Base-by-base conservation (phyloP, 2,329 filamentous ascomycete species). In the Penicillium digitatum region DNA sequence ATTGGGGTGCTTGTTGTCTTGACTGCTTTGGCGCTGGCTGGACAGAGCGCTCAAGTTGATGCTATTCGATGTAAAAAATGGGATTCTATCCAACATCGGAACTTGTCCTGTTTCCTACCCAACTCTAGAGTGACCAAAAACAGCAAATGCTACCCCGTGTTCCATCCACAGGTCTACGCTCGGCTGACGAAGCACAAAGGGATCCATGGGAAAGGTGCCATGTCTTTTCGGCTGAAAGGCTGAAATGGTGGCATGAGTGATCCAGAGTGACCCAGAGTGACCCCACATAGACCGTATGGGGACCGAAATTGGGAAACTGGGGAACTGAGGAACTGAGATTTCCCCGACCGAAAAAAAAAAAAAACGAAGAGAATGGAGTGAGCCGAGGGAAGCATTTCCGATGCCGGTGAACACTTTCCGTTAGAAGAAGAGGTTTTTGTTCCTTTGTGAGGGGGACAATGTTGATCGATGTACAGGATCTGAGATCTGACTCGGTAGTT, bases 291-390 rank as follows among this genome's bases (percentile, higher is more conserved):
- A 32, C 42, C 20, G 27, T 34, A 27, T 16, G 27, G 32, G 27
- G 20, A 46, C 50, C 43, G 50, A 48, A 31, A 9, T 26, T n/a
- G 16, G 18, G 26, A 8, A 27, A 8, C 6, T 27, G 26, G 12
- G 20, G 27, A 52, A 14, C 7, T 22, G 8, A 5, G 22, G 26
- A 27, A 11, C 32, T 27, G 9, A 8, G 31, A n/a, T 2, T 8
- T 38, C 24, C 18, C 51, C 51, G 51, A 48, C 49, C 49, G 37
- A 45, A 24, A 38, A n/a, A 16, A 52, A 48, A 38, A 3, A 12
- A n/a, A 16, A 52, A 48, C 31, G 3, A 12, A 39, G 34, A 40
- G 18, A 42, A 35, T n/a, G 14, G 24, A 32, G 8, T 1, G 37
- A 40, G 51, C 51, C 51, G 51, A 53, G 22, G 2, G 10, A 22